Conservation (phyloP, 495 filamentous ascomycete genomes). For the Stereocaulon alpinum region DNA sequence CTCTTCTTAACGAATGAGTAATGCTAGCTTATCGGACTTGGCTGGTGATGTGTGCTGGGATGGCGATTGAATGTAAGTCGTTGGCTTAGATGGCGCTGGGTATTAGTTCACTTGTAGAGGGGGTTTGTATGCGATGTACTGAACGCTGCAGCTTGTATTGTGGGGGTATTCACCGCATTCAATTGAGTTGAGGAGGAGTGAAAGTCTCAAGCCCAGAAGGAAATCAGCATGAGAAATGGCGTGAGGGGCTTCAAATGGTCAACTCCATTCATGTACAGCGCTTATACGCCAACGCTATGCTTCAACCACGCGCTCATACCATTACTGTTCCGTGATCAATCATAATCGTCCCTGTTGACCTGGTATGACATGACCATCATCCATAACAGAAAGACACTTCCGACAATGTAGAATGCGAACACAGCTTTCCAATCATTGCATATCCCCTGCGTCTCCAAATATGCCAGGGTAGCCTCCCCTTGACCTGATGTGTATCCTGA, state of each 20-base stretch:
- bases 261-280: neutral
- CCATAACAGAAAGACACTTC: conserved; percentile 80
- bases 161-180: too few relatives aligned
- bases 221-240: neutral
- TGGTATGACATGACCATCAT: conserved; percentile 90
- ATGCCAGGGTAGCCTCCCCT: conserved; percentile 53
- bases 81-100: too few relatives aligned
- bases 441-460: conserved; percentile 51
- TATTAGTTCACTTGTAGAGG: too few relatives aligned
- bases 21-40: too few relatives aligned
- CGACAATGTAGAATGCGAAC: conserved; percentile 61
- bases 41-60: too few relatives aligned
- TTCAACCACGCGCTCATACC: neutral
- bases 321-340: conserved; percentile 19
- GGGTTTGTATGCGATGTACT: too few relatives aligned
- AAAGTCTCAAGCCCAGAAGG: too few relatives aligned
- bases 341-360: conserved; percentile 58
- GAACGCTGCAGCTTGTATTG: too few relatives aligned
- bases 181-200: too few relatives aligned
- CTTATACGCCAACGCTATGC: neutral
- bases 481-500: conserved; percentile 39
- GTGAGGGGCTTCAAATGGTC: neutral
- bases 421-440: conserved; percentile 51
- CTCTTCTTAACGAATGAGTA: too few relatives aligned
- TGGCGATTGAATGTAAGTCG: too few relatives aligned